Conservation (phyloP, 305 asterid species). For the Solanum hybrid region DNA sequence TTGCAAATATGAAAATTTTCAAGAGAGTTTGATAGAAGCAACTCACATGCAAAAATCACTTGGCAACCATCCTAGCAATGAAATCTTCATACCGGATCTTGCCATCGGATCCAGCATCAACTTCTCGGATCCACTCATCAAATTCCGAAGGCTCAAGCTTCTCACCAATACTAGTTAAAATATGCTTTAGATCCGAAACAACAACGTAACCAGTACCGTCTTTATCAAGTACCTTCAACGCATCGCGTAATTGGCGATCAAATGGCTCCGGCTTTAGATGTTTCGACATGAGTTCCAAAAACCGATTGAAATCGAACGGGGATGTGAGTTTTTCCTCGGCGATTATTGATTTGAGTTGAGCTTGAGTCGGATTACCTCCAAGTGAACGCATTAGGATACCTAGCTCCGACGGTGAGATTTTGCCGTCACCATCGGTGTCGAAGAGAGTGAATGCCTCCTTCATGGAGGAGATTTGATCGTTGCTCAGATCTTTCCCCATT, state of each 20-base stretch:
- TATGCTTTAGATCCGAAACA: conserved; percentile 90
- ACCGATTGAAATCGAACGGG: conserved; percentile 62
- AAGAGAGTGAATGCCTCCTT: conserved; percentile 87
- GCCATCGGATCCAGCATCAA: conserved; percentile 95
- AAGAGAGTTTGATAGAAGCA: background rate
- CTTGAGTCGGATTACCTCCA: conserved; percentile 94
- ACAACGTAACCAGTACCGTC: conserved; percentile 77
- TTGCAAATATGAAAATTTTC: background rate
- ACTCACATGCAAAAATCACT: conserved; percentile 36
- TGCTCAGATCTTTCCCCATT: conserved; percentile 93
- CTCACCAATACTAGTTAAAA: conserved; percentile 86
- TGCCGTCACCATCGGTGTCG: conserved; percentile 91
- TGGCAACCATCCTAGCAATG: conserved; percentile 89
- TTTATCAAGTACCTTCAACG: conserved; percentile 91
- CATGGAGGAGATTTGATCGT: conserved; percentile 74
- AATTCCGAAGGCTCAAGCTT: conserved; percentile 94
- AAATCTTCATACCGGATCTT: conserved; percentile 91
- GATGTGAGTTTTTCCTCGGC: conserved; percentile 52
- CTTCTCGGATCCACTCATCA: conserved; percentile 99
- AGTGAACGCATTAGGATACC: conserved; percentile 95
- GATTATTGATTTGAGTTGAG: conserved; percentile 65
- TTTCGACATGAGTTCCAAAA: conserved; percentile 76
- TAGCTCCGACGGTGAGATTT: conserved; percentile 86
- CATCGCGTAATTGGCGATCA: conserved; percentile 92
- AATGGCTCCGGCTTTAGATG: conserved; percentile 92